A percentile compares a stretch with the other conserved stretches of the same genome.
phyloP scores from a whole-genome alignment of 495 filamentous ascomycete genomes.

The Staphylotrichum tortipilum region DNA sequence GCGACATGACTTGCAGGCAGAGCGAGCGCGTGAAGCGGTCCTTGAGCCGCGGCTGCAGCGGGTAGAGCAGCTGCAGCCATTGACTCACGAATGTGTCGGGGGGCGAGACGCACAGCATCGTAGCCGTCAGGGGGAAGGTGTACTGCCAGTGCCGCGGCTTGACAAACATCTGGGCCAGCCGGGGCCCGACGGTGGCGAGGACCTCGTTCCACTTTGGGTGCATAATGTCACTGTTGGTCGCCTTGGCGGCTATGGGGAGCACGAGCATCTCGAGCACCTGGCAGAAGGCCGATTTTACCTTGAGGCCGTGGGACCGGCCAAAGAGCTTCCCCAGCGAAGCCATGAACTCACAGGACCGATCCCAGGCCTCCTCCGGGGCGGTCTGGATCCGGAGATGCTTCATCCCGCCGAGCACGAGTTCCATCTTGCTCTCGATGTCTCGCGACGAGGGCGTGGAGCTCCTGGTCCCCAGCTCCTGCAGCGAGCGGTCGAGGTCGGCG shows the following conservation, averaged over 20 bases:
- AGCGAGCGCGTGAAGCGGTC: constrained; percentile 72
- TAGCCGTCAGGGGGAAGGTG: constrained; percentile 75
- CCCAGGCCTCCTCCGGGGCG: constrained; percentile 66
- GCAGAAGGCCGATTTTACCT: constrained; percentile 89
- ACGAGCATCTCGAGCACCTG: constrained; percentile 79
- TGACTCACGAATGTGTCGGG: constrained; percentile 73
- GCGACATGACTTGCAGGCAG: constrained; percentile 80
- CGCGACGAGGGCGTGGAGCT: constrained; percentile 40
- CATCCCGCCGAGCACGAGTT: constrained; percentile 83
- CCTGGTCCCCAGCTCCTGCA: constrained; percentile 62
- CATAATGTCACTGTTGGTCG: constrained; percentile 60
- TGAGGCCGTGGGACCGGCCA: constrained; percentile 70
- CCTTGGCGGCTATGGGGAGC: constrained; percentile 76
- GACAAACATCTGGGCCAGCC: constrained; percentile 69
- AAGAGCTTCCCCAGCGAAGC: constrained; percentile 71
- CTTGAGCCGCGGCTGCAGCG: constrained; percentile 68
- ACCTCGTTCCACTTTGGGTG: constrained; percentile 80
- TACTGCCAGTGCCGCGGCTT: constrained; percentile 88
- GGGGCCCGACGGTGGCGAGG: constrained; percentile 62
- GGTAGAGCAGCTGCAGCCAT: constrained; percentile 73
- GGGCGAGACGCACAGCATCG: constrained; percentile 78
- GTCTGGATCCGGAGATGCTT: constrained; percentile 69
- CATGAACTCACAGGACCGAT: constrained; percentile 82
- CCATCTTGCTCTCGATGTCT: constrained; percentile 70
- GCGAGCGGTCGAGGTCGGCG: constrained; percentile 63